A percentile compares a stretch with the other conserved stretches of the same genome.
Conservation (phyloP, 805 yeast genomes). For the Kodamaea nitidulidarum region DNA sequence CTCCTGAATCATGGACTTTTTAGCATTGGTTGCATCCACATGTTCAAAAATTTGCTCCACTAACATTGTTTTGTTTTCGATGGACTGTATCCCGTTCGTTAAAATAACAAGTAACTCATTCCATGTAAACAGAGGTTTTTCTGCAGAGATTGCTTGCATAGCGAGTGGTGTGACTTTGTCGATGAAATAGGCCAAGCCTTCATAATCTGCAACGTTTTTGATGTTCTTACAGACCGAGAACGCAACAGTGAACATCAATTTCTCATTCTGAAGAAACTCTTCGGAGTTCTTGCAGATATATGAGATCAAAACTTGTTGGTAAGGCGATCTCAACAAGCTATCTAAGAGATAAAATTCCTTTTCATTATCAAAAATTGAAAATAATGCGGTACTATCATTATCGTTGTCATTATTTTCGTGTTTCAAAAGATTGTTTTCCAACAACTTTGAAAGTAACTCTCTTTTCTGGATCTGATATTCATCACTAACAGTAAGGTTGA, state of each 20-base stretch:
- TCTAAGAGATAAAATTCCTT: constrained; percentile 5
- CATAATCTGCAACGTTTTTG: neutral
- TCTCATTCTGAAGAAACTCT: neutral
- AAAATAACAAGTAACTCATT: constrained; percentile 17
- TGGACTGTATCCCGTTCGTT: constrained; percentile 11
- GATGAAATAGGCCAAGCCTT: constrained; percentile 9
- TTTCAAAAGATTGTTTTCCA: neutral
- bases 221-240: constrained; percentile 12
- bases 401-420: neutral
- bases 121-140: constrained; percentile 11
- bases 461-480: neutral
- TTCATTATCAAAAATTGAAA: neutral
- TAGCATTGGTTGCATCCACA: constrained; percentile 22
- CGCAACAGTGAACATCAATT: constrained; percentile 17
- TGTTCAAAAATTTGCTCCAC: constrained; percentile 19
- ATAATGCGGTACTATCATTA: neutral
- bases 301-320: neutral
- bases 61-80: constrained; percentile 12
- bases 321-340: neutral
- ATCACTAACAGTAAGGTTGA: neutral
- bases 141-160: constrained; percentile 7
- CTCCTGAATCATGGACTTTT: constrained; percentile 22
- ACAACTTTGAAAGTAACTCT: neutral
- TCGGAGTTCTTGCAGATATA: neutral
- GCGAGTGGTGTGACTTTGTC: constrained; percentile 14